Conservation (phyloP, 2,329 filamentous ascomycete genomes). For the Pseudocercospora cruenta region DNA sequence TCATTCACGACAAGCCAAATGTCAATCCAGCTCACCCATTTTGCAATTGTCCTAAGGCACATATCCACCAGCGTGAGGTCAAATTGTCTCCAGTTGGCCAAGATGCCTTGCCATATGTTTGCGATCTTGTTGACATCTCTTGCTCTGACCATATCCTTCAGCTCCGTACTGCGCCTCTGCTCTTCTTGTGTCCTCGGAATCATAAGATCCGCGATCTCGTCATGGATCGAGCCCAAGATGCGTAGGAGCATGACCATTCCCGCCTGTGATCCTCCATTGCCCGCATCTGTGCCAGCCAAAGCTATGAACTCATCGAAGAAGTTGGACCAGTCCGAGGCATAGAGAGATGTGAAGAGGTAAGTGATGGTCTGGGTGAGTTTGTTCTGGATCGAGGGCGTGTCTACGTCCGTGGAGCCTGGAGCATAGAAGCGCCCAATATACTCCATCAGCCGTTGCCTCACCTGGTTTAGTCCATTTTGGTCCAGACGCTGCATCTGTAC, state of each 20-base stretch:
- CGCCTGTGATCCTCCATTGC: constrained; percentile 65
- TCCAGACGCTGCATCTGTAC: constrained; percentile 80
- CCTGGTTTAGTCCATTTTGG: constrained; percentile 68
- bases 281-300: constrained; percentile 66
- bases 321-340: constrained; percentile 80
- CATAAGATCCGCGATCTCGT: constrained; percentile 94
- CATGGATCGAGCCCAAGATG: constrained; percentile 85
- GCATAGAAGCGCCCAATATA: constrained; percentile 80
- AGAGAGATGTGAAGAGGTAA: constrained; percentile 86
- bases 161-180: constrained; percentile 79
- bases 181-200: constrained; percentile 77
- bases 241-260: constrained; percentile 88
- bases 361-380: constrained; percentile 96
- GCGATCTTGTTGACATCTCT: constrained; percentile 89
- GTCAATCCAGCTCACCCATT: constrained; percentile 99
- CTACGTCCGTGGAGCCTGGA: constrained; percentile 58
- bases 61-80: constrained; percentile 78
- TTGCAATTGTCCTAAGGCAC: constrained; percentile 87
- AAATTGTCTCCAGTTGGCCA: constrained; percentile 72
- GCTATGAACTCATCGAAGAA: constrained; percentile 90
- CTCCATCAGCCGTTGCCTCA: constrained; percentile 79
- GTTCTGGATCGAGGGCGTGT: constrained; percentile 83
- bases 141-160: constrained; percentile 87
- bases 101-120: constrained; percentile 86
- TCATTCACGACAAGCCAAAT: constrained; percentile 92